These are phyloP conservation scores for Tylopilus vinaceipallidus DNA, from an alignment of 768 basidiomycete genomes.

Conservation along the genomic window DNA sequence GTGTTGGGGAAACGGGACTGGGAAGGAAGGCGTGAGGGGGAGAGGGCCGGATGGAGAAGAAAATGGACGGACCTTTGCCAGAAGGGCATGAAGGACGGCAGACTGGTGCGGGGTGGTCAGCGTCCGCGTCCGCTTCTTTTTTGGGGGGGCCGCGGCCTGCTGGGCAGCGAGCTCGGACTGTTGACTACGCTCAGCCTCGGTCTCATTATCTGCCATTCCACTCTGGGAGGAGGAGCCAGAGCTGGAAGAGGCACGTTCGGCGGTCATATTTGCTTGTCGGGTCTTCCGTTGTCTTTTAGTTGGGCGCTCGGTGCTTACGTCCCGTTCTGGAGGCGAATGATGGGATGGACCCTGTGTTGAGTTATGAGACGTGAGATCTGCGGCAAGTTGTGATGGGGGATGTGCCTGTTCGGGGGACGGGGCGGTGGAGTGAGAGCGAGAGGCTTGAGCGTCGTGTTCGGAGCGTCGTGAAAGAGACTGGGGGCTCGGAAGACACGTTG, in stretches of 20 bases:
- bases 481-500: conserved; percentile 11
- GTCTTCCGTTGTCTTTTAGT: conserved; percentile 20
- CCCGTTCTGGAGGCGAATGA: conserved; percentile 14
- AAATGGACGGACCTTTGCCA: conserved; percentile 65
- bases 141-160: conserved; percentile 34
- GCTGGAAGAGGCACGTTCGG: conserved; percentile 25
- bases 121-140: conserved; percentile 78
- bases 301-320: conserved; percentile 21
- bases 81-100: conserved; percentile 79
- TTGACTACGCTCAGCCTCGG: conserved; percentile 44
- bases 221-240: conserved; percentile 50
- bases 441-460: conserved; percentile 16
- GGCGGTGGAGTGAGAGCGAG: not conserved
- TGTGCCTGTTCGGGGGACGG: not conserved
- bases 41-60: not conserved
- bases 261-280: conserved; percentile 19
- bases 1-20: conserved; percentile 90
- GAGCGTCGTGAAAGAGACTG: conserved; percentile 19
- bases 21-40: not conserved
- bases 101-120: conserved; percentile 88
- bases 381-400: not conserved
- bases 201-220: conserved; percentile 60
- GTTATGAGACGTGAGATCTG: conserved; percentile 16
- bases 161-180: conserved; percentile 36
- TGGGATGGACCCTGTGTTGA: conserved; percentile 13